A percentile compares a stretch with the other conserved stretches of the same genome.
phyloP scores from a whole-genome alignment of 208 protist genomes.

The Trypanosoma boissoni region DNA sequence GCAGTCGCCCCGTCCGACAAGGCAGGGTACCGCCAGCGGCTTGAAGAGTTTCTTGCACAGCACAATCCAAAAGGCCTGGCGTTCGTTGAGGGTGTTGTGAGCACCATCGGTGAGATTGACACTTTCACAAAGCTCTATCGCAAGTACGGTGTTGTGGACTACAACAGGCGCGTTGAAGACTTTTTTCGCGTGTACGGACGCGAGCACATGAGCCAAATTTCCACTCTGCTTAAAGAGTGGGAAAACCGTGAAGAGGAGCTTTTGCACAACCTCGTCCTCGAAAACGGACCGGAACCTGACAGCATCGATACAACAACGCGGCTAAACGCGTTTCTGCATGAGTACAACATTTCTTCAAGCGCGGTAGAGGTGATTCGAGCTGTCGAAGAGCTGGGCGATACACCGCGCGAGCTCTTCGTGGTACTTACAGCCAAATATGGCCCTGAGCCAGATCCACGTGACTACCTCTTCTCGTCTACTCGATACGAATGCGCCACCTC shows the following conservation, averaged over 20 bases:
- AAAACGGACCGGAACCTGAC: slow-evolving; percentile 66
- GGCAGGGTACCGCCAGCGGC: slow-evolving; percentile 39
- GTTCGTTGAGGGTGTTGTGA: slow-evolving; percentile 57
- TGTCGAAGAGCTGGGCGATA: slow-evolving; percentile 11
- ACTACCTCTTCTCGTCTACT: slow-evolving; percentile 60
- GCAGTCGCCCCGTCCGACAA: slow-evolving; percentile 53
- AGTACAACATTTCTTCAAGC: slow-evolving; percentile 35
- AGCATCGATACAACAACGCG: slow-evolving; percentile 48
- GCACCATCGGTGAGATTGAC: slow-evolving; percentile 59
- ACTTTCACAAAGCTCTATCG: slow-evolving; percentile 77
- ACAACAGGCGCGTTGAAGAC: slow-evolving; percentile 41
- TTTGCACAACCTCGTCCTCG: slow-evolving; percentile 67
- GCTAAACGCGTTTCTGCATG: slow-evolving; percentile 52
- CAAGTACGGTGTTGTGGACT: slow-evolving; percentile 64
- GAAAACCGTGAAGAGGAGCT: slow-evolving; percentile 72
- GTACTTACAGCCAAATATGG: slow-evolving; percentile 42
- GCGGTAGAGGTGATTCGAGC: slow-evolving; percentile 26
- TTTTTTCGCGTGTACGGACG: slow-evolving; percentile 74
- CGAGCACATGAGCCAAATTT: slow-evolving; percentile 37
- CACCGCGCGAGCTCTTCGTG: slow-evolving; percentile 32
- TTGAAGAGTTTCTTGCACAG: slow-evolving; percentile 49
- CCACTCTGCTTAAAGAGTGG: slow-evolving; percentile 58
- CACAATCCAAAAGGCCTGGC: slow-evolving; percentile 64
- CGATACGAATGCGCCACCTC: slow-evolving; percentile 25
- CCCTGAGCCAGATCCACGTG: slow-evolving; percentile 67